Percentiles rank a stretch among this genome's conserved stretches.
Evolutionary conservation across 306 rosid genomes (phyloP).

Genomic region (Lablab purpureus): DNA sequence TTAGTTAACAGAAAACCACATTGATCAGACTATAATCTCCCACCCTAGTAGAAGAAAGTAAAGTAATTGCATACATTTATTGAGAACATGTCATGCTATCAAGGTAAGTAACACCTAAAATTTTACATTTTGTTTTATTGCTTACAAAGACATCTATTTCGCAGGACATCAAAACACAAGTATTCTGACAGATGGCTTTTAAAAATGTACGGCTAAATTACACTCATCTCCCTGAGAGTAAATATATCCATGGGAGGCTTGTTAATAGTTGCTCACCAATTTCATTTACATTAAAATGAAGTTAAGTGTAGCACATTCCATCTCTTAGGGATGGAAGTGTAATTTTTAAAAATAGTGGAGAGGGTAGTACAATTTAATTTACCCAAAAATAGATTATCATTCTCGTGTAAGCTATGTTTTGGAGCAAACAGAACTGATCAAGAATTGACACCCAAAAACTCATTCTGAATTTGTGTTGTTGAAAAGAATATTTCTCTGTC

Average conservation of each 20-base stretch:
- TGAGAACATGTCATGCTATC: background rate
- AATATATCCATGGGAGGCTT: background rate
- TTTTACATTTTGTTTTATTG: background rate
- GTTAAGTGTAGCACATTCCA: background rate
- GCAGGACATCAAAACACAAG: background rate
- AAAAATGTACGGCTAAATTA: too few species aligned
- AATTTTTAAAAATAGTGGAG: background rate
- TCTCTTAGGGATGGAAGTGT: background rate
- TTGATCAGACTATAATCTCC: background rate
- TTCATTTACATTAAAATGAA: background rate
- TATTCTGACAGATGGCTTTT: too few species aligned
- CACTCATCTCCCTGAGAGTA: background rate
- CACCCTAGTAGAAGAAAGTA: background rate
- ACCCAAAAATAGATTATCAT: background rate
- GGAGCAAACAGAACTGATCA: too few species aligned
- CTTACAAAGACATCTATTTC: background rate
- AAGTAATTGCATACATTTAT: background rate
- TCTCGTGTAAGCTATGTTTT: background rate
- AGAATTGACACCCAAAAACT: too few species aligned
- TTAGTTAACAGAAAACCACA: background rate
- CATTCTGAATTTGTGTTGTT: too few species aligned
- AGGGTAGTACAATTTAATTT: background rate
- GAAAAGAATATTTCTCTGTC: too few species aligned
- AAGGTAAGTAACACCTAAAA: slow-evolving; percentile 6
- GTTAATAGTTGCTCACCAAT: background rate